Conservation (phyloP, 371 early-diverging fungal genomes). For the Rhizopus delemar region DNA sequence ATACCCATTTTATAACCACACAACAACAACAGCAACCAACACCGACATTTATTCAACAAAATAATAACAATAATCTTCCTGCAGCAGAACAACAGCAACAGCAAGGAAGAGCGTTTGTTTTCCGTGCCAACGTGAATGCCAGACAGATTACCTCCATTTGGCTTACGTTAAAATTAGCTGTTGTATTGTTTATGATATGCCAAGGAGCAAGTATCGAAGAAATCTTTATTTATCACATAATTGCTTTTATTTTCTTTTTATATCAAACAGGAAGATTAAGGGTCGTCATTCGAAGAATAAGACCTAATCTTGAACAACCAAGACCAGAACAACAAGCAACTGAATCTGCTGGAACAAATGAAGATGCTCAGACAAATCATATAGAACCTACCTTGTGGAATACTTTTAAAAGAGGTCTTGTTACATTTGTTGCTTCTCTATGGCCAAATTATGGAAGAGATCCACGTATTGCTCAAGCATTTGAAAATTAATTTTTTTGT, state of each 20-base stretch:
- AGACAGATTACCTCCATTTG: constrained; percentile 20
- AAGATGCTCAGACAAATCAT: too few relatives aligned
- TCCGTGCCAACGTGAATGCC: too few relatives aligned
- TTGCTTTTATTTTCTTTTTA: constrained; percentile 42
- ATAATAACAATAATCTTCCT: constrained; percentile 5
- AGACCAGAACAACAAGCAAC: too few relatives aligned
- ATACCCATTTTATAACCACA: too few relatives aligned
- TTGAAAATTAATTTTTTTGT: too few relatives aligned
- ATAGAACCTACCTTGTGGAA: constrained; percentile 3
- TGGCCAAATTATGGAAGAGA: constrained; percentile 49
- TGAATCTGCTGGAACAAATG: too few relatives aligned
- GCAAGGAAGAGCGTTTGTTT: too few relatives aligned
- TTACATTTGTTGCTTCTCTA: constrained; percentile 46
- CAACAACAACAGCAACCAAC: too few relatives aligned
- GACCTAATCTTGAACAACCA: too few relatives aligned
- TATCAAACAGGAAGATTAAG: constrained; percentile 52
- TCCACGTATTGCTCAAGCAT: constrained; percentile 37
- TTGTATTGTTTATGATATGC: constrained; percentile 42
- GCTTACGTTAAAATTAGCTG: constrained; percentile 43
- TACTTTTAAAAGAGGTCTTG: constrained; percentile 37
- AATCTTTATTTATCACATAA: constrained; percentile 38
- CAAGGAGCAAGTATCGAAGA: constrained; percentile 48
- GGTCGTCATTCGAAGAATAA: constrained; percentile 34
- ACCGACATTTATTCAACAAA: constrained; percentile 1
- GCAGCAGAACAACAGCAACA: constrained; percentile 7